Conservation (phyloP, 805 yeast species). For the Wickerhamiella kurtzmanii region DNA sequence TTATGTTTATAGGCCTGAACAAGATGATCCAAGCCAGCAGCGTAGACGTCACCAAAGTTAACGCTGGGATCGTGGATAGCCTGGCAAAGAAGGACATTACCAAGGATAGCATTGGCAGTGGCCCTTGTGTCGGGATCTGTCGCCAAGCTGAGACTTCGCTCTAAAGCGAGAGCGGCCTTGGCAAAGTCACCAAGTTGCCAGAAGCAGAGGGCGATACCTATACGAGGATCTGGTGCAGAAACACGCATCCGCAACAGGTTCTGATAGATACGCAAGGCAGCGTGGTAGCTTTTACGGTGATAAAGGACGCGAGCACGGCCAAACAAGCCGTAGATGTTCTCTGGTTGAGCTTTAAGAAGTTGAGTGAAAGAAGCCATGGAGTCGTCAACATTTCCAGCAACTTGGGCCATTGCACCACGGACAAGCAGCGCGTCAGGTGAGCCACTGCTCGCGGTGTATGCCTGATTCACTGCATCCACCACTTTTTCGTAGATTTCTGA, state of each 20-base stretch:
- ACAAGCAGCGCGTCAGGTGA: conserved; percentile 45
- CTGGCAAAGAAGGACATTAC: conserved; percentile 53
- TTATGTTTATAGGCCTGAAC: conserved; percentile 30
- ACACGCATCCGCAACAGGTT: conserved; percentile 53
- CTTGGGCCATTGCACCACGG: conserved; percentile 49
- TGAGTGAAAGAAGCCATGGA: conserved; percentile 59
- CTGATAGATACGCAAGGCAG: conserved; percentile 73
- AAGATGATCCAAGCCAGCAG: conserved; percentile 39
- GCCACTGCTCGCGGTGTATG: conserved; percentile 29
- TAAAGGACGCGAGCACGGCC: conserved; percentile 76
- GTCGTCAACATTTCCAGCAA: conserved; percentile 50
- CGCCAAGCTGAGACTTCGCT: conserved; percentile 51
- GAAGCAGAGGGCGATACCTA: conserved; percentile 88
- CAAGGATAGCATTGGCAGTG: conserved; percentile 51
- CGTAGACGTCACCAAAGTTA: conserved; percentile 48
- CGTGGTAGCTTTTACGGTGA: conserved; percentile 54
- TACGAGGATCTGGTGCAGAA: conserved; percentile 59
- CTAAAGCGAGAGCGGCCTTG: conserved; percentile 75
- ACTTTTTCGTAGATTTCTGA: conserved; percentile 28
- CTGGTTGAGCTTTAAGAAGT: conserved; percentile 35
- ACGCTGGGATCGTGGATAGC: conserved; percentile 42
- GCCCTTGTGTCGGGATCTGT: conserved; percentile 28
- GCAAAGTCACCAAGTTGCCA: conserved; percentile 73
- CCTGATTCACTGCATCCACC: conserved; percentile 30
- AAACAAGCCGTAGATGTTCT: conserved; percentile 61